phyloP scores from a whole-genome alignment of 2,329 filamentous ascomycete species.

The Claviceps purpurea region DNA sequence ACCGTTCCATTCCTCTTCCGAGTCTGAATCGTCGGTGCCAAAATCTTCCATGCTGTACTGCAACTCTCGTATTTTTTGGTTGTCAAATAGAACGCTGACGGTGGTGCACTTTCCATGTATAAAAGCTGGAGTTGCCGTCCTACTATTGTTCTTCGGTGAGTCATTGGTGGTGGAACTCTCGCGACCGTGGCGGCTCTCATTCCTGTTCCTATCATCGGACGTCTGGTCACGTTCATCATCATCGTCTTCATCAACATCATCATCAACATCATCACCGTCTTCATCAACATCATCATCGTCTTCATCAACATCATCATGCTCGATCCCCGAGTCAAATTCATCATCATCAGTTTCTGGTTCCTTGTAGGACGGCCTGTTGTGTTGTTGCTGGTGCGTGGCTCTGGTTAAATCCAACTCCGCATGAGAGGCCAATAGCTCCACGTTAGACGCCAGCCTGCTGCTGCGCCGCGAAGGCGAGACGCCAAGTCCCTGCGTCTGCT shows the following conservation, averaged over 20 bases:
- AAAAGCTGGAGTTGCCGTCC: conserved; percentile 13
- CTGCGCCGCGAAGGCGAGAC: conserved; percentile 23
- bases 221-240: neutral
- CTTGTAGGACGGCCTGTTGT: conserved; percentile 22
- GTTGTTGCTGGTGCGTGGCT: conserved; percentile 7
- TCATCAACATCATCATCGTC: neutral
- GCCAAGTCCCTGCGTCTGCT: conserved; percentile 6
- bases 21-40: conserved; percentile 40
- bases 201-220: conserved; percentile 1
- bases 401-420: conserved; percentile 7
- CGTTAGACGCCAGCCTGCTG: conserved; percentile 19
- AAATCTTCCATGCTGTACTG: conserved; percentile 63
- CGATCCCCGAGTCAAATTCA: conserved; percentile 20
- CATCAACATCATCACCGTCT: neutral
- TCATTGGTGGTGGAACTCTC: neutral
- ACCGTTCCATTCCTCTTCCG: conserved; percentile 45
- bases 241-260: neutral
- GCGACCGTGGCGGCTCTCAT: conserved; percentile 5
- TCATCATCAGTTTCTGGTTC: conserved; percentile 34
- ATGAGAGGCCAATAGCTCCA: conserved; percentile 13
- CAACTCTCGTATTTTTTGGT: conserved; percentile 56
- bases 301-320: conserved; percentile 1
- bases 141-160: neutral
- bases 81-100: conserved; percentile 62
- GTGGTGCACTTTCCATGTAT: conserved; percentile 58